Percentiles rank a stretch among this genome's conserved stretches.
Evolutionary conservation across 495 filamentous ascomycete genomes (phyloP).

Genomic region (Jackrogersella multiformis): DNA sequence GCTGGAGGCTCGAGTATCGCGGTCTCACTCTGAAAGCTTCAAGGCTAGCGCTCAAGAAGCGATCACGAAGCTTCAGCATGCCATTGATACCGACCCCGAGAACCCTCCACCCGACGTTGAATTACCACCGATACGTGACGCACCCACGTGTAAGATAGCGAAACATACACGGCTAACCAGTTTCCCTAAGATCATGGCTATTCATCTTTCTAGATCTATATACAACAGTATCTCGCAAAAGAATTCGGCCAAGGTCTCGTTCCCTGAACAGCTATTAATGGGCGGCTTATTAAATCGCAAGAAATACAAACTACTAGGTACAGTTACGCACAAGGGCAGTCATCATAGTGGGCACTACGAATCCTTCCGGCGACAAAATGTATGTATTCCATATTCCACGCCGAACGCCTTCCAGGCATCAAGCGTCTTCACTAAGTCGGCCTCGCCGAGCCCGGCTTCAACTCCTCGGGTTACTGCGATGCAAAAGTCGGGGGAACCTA

Average conservation of each 20-base stretch:
- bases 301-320: slow-evolving; percentile 84
- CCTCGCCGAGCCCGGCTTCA: slow-evolving; percentile 46
- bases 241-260: slow-evolving; percentile 91
- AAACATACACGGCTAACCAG: slow-evolving; percentile 83
- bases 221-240: slow-evolving; percentile 86
- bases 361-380: slow-evolving; percentile 88
- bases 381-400: slow-evolving; percentile 76
- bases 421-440: slow-evolving; percentile 70
- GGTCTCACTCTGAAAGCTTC: slow-evolving; percentile 57
- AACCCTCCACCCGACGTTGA: slow-evolving; percentile 71
- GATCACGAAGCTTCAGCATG: slow-evolving; percentile 63
- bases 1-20: slow-evolving; percentile 49
- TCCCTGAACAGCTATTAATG: slow-evolving; percentile 83
- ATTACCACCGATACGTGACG: slow-evolving; percentile 75
- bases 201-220: slow-evolving; percentile 93
- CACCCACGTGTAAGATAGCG: slow-evolving; percentile 84
- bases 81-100: slow-evolving; percentile 82
- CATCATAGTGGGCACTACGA: slow-evolving; percentile 98
- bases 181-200: slow-evolving; percentile 87
- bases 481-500: slow-evolving; percentile 44
- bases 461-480: slow-evolving; percentile 52
- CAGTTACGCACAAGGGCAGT: slow-evolving; percentile 94
- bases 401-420: slow-evolving; percentile 77
- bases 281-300: slow-evolving; percentile 80
- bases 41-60: slow-evolving; percentile 57